A percentile compares a stretch with the other conserved stretches of the same genome.
Conservation (phyloP, 2,329 filamentous ascomycete species). For the Pseudogymnoascus sp. region DNA sequence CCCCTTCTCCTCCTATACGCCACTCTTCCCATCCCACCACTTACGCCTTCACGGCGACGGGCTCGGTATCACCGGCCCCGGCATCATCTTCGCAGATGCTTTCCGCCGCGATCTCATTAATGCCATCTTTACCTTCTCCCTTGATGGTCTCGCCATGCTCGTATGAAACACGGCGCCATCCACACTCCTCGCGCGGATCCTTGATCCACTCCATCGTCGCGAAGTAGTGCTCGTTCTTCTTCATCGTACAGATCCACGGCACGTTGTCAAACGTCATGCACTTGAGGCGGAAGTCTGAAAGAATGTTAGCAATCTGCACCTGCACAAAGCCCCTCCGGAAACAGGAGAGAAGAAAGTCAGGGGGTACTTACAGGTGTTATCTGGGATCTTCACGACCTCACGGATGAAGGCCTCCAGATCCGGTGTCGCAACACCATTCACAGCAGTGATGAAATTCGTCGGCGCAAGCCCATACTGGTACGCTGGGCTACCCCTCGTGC, state of each 20-base stretch:
- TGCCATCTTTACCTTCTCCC: slow-evolving; percentile 42
- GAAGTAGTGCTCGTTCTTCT: slow-evolving; percentile 98
- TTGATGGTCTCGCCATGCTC: slow-evolving; percentile 46
- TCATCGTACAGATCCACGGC: slow-evolving; percentile 99
- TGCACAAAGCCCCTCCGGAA: not conserved
- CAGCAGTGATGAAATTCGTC: slow-evolving; percentile 95
- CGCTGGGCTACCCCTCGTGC: slow-evolving; percentile 73
- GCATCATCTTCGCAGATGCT: not conserved
- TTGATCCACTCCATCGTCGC: slow-evolving; percentile 65
- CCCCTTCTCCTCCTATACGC: not conserved
- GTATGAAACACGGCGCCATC: slow-evolving; percentile 58
- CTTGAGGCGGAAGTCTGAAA: slow-evolving; percentile 78
- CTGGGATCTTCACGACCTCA: slow-evolving; percentile 79
- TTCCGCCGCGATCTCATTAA: slow-evolving; percentile 22
- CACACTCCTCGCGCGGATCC: slow-evolving; percentile 49
- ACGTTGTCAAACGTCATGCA: slow-evolving; percentile 99
- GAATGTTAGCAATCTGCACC: slow-evolving; percentile 11
- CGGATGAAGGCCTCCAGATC: slow-evolving; percentile 74
- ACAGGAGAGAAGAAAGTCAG: not conserved
- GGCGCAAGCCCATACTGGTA: slow-evolving; percentile 90
- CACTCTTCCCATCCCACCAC: not conserved
- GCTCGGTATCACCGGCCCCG: not conserved
- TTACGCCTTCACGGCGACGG: not conserved
- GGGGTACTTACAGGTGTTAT: slow-evolving; percentile 71
- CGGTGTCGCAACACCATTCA: slow-evolving; percentile 81